Percentiles rank a stretch among this genome's conserved stretches.
Conservation (phyloP, 2,329 filamentous ascomycete genomes). For the Xylariales sp. region DNA sequence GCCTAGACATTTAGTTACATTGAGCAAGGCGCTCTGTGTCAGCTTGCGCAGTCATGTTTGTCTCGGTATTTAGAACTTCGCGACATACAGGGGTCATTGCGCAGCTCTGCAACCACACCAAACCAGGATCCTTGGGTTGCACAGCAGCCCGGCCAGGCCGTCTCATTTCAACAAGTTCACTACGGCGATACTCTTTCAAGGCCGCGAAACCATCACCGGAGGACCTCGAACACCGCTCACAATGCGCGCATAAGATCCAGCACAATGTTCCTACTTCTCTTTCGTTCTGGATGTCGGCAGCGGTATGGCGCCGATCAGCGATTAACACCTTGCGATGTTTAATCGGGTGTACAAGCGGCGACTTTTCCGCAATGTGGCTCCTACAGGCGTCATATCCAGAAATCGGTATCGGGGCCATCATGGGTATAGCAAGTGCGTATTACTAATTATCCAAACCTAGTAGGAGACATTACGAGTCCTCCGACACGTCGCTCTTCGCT, state of each 20-base stretch:
- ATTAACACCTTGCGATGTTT: constrained; percentile 7
- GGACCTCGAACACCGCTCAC: no score
- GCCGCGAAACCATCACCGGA: background rate
- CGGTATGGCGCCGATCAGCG: background rate
- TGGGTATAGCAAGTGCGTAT: constrained; percentile 1
- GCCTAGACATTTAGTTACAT: no score
- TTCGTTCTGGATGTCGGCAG: background rate
- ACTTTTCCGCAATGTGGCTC: constrained; percentile 6
- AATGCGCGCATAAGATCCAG: background rate
- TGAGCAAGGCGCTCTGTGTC: no score
- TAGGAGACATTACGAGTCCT: no score
- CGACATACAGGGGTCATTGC: background rate
- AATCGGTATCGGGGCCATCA: background rate
- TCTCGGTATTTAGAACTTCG: background rate
- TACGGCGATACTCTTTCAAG: background rate
- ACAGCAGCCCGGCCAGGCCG: background rate
- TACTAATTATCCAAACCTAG: background rate
- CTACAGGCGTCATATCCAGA: constrained; percentile 5
- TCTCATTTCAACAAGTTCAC: no score
- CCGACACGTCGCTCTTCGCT: no score
- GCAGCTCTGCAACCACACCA: background rate
- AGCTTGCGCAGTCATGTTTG: background rate
- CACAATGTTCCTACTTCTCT: background rate
- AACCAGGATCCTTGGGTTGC: background rate
- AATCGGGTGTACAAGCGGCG: background rate